Conservation (phyloP, 495 filamentous ascomycete species). For the Penicillium atrosanguineum region DNA sequence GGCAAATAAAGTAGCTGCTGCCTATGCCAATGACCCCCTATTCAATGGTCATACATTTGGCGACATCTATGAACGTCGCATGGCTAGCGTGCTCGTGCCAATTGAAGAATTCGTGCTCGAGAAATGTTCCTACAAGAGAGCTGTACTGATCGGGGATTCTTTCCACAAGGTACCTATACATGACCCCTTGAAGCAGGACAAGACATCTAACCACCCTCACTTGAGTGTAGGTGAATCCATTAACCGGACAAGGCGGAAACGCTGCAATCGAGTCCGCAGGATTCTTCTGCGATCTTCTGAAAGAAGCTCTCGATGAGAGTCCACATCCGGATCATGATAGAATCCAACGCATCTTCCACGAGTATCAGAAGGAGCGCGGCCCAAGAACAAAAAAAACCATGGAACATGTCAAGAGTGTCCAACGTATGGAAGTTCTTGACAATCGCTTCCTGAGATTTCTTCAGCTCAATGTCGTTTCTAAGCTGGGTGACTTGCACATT, state of each 20-base stretch:
- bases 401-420: neutral
- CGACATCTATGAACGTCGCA: neutral
- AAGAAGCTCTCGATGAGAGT: neutral
- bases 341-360: constrained; percentile 5
- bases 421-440: constrained; percentile 11
- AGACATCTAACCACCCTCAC: neutral
- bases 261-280: constrained; percentile 4
- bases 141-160: constrained; percentile 5
- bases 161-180: constrained; percentile 2
- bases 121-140: constrained; percentile 3
- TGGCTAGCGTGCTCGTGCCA: neutral
- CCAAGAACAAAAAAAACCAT: constrained; percentile 1
- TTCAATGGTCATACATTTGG: neutral
- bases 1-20: neutral
- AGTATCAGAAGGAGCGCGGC: constrained; percentile 5
- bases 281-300: neutral
- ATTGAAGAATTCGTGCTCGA: constrained; percentile 6
- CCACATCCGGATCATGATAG: constrained; percentile 24
- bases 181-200: too few relatives aligned
- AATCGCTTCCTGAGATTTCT: constrained; percentile 9
- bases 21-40: neutral
- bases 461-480: constrained; percentile 6
- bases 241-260: constrained; percentile 1
- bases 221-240: constrained; percentile 1
- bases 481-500: neutral